These are phyloP conservation scores for Eucalyptus leucophloia DNA, from an alignment of 345 rosid species.

Conservation along the genomic window DNA sequence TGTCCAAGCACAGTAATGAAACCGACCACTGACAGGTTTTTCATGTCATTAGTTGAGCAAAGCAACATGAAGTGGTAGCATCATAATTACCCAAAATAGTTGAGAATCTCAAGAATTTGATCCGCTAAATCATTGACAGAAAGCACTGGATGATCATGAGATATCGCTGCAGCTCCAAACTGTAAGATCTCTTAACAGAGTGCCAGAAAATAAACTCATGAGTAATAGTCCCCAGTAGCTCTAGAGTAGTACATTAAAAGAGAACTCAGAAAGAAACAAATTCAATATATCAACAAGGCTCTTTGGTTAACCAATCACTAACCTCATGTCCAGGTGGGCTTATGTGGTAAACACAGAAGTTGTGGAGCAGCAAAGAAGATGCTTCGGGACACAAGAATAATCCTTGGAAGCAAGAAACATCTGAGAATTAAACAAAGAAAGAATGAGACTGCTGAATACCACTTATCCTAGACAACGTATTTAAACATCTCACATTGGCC, in stretches of 20 bases:
- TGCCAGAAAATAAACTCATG: constrained; percentile 13
- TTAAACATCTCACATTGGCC: neutral
- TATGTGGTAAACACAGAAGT: constrained; percentile 88
- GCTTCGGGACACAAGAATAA: constrained; percentile 83
- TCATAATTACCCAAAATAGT: constrained; percentile 56
- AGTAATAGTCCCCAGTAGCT: constrained; percentile 7
- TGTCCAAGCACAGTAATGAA: neutral
- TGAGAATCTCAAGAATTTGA: constrained; percentile 73
- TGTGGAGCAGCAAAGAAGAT: constrained; percentile 69
- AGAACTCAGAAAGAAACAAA: neutral
- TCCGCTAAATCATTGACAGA: constrained; percentile 73
- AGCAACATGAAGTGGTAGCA: neutral
- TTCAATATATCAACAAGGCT: neutral
- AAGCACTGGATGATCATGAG: constrained; percentile 30
- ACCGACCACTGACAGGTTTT: neutral
- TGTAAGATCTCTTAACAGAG: constrained; percentile 60
- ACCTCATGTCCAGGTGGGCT: constrained; percentile 99
- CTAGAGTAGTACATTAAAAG: neutral
- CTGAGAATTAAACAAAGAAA: constrained; percentile 15
- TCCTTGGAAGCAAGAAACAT: constrained; percentile 83
- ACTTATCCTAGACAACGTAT: neutral
- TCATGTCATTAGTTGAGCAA: neutral
- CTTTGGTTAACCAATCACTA: constrained; percentile 17
- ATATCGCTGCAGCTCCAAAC: constrained; percentile 75
- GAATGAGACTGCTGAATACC: neutral